phyloP scores from a whole-genome alignment of 2,329 filamentous ascomycete genomes.

The Neonectria hederae region DNA sequence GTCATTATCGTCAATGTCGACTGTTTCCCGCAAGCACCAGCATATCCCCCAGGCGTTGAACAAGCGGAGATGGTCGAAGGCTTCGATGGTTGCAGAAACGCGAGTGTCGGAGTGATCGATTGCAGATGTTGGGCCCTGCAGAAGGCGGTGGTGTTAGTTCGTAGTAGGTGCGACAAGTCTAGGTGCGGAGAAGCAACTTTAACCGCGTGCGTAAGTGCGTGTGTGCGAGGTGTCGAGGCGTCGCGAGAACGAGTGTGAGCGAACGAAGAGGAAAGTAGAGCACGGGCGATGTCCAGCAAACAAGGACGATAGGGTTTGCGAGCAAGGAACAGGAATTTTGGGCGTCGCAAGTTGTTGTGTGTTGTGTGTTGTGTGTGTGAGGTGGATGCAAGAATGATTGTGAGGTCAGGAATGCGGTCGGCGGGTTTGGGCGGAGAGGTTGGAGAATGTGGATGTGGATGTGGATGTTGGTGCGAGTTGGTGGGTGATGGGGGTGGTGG shows the following conservation, averaged over 20 bases:
- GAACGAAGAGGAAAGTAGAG: conserved; percentile 8
- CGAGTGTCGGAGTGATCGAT: background rate
- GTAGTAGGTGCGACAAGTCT: background rate
- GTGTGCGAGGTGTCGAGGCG: conserved; percentile 1
- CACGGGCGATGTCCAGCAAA: conserved; percentile 7
- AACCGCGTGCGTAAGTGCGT: background rate
- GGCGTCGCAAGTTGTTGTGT: conserved; percentile 15
- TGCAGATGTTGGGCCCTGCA: conserved; percentile 1
- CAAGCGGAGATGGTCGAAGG: conserved; percentile 4
- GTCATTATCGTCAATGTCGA: conserved; percentile 43
- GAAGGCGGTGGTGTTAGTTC: conserved; percentile 2
- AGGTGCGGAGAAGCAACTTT: conserved; percentile 7
- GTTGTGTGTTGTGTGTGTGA: conserved; percentile 15
- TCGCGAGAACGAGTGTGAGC: conserved; percentile 17
- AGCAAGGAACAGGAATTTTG: conserved; percentile 15
- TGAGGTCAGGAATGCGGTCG: conserved; percentile 43
- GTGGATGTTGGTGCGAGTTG: conserved; percentile 9
- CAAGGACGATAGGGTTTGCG: conserved; percentile 14
- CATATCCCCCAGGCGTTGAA: conserved; percentile 33
- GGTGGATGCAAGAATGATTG: conserved; percentile 42
- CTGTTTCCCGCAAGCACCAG: conserved; percentile 37
- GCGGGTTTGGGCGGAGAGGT: conserved; percentile 27
- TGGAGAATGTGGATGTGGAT: conserved; percentile 31
- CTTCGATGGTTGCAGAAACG: background rate
- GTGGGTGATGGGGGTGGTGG: conserved; percentile 2